Conservation (phyloP, 2,329 filamentous ascomycete genomes). For the Fusarium devonianum region DNA sequence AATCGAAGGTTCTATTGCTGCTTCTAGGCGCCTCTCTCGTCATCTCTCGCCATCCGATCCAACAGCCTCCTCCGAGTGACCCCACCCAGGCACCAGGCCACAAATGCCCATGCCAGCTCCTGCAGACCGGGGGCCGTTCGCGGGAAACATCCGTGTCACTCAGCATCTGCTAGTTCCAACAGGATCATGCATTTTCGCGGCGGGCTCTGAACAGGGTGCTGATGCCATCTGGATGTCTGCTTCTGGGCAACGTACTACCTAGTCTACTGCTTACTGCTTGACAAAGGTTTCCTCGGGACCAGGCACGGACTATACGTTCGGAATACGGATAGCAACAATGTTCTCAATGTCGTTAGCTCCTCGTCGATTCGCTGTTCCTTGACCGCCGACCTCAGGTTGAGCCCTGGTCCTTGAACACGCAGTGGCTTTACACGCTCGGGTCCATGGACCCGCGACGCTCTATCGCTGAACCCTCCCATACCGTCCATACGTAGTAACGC, state of each 20-base stretch:
- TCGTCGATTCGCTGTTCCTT: conserved; percentile 19
- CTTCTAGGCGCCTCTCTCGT: conserved; percentile 24
- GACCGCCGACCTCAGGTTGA: conserved; percentile 21
- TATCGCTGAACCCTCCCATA: conserved; percentile 25
- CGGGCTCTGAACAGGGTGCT: conserved; percentile 18
- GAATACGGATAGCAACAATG: conserved; percentile 4
- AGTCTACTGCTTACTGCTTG: too few species aligned
- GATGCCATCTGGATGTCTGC: conserved; percentile 5
- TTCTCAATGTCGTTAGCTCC: conserved; percentile 10
- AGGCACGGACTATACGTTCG: conserved; percentile 6
- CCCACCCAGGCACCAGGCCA: conserved; percentile 17
- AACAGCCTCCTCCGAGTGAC: conserved; percentile 11
- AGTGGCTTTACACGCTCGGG: conserved; percentile 9
- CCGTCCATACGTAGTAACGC: too few species aligned
- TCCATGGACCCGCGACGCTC: conserved; percentile 23
- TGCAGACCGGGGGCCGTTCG: conserved; percentile 19
- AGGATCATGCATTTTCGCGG: conserved; percentile 14
- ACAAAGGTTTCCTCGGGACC: neutral
- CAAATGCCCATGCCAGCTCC: too few species aligned
- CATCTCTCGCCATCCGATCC: conserved; percentile 10
- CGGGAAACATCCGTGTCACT: conserved; percentile 29
- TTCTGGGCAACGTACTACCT: too few species aligned
- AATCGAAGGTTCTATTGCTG: conserved; percentile 33
- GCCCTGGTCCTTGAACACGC: conserved; percentile 16
- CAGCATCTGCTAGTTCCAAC: conserved; percentile 11